phyloP scores from a whole-genome alignment of 129 eudicot genomes.

The Flaveria trinervia region DNA sequence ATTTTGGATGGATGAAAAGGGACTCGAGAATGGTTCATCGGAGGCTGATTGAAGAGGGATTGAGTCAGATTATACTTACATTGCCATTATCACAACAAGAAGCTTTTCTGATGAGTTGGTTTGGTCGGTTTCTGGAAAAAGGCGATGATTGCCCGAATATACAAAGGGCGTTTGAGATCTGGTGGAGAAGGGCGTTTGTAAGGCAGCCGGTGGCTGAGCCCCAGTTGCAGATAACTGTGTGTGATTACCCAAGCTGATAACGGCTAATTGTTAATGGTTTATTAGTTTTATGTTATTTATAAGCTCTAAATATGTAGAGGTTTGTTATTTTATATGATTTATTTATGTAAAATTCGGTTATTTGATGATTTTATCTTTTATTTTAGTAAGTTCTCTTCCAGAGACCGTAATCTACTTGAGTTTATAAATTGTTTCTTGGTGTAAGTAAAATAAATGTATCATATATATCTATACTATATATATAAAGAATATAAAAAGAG shows the following conservation, averaged over 20 bases:
- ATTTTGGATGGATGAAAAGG: conserved; percentile 85
- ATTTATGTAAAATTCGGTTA: conserved; percentile 12
- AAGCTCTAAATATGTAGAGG: conserved; percentile 29
- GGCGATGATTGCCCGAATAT: conserved; percentile 96
- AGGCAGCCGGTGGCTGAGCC: conserved; percentile 64
- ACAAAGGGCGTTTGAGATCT: conserved; percentile 82
- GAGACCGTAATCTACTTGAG: neutral
- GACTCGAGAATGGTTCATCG: conserved; percentile 56
- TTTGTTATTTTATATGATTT: neutral
- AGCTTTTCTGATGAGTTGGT: conserved; percentile 73
- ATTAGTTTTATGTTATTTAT: neutral
- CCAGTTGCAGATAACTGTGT: conserved; percentile 70
- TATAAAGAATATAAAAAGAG: too few relatives aligned
- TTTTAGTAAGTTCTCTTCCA: neutral
- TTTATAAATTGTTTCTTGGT: neutral
- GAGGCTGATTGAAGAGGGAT: conserved; percentile 78
- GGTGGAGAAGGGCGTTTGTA: conserved; percentile 95
- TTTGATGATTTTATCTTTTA: neutral
- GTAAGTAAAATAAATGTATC: too few relatives aligned
- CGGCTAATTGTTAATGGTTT: conserved; percentile 8
- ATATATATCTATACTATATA: too few relatives aligned
- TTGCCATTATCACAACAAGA: conserved; percentile 71
- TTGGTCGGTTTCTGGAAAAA: conserved; percentile 76
- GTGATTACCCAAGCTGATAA: conserved; percentile 60
- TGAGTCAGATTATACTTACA: conserved; percentile 76